A percentile compares a stretch with the other conserved stretches of the same genome.
These are phyloP conservation scores for Whalleya microplaca DNA, from an alignment of 2,329 filamentous ascomycete species.

Conservation along the genomic window DNA sequence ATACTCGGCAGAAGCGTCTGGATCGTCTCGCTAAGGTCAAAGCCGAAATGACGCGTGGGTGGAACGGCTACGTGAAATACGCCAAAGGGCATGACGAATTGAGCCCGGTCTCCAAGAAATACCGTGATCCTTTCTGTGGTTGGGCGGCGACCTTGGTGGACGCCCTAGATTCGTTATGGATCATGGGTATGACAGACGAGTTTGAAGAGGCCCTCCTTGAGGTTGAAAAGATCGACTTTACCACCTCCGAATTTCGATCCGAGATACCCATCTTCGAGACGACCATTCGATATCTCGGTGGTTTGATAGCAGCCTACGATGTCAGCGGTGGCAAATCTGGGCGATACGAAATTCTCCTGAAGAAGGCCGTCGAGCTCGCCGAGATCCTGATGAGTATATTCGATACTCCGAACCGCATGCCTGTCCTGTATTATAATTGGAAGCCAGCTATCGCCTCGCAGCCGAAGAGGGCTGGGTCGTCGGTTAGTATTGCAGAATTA, in stretches of 20 bases:
- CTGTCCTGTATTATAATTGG: slow-evolving; percentile 80
- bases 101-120: slow-evolving; percentile 68
- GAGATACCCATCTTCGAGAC: slow-evolving; percentile 93
- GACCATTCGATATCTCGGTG: slow-evolving; percentile 87
- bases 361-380: slow-evolving; percentile 73
- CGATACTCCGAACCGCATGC: slow-evolving; percentile 93
- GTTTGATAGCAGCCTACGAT: slow-evolving; percentile 84
- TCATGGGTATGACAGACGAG: slow-evolving; percentile 70
- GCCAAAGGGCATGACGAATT: slow-evolving; percentile 91
- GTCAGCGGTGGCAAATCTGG: slow-evolving; percentile 66
- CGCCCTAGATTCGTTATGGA: slow-evolving; percentile 71
- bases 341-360: slow-evolving; percentile 65
- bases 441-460: slow-evolving; percentile 65
- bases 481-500: slow-evolving; percentile 69
- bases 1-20: slow-evolving; percentile 64
- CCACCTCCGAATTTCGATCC: slow-evolving; percentile 60
- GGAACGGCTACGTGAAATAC: slow-evolving; percentile 77
- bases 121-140: slow-evolving; percentile 82
- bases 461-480: slow-evolving; percentile 62
- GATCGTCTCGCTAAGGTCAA: slow-evolving; percentile 70
- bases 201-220: slow-evolving; percentile 67
- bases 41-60: slow-evolving; percentile 75
- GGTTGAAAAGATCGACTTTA: slow-evolving; percentile 74
- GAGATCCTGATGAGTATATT: slow-evolving; percentile 75
- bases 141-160: slow-evolving; percentile 73